phyloP scores from a whole-genome alignment of 495 filamentous ascomycete genomes.

The Geopyxis carbonaria region DNA sequence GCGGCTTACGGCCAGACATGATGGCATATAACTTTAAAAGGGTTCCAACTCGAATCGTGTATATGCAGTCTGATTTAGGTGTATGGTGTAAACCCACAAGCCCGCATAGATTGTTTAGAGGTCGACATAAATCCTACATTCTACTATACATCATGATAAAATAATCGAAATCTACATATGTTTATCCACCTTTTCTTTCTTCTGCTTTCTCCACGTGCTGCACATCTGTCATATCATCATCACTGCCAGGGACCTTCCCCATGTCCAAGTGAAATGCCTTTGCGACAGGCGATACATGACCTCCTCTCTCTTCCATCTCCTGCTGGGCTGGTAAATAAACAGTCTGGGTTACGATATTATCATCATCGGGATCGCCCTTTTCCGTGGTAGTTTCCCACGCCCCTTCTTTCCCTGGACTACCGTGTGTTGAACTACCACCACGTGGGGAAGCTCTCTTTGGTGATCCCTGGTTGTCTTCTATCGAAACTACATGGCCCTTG shows the following conservation, averaged over 20 bases:
- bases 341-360: slow-evolving; percentile 6
- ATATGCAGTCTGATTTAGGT: no score
- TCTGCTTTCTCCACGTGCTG: slow-evolving; percentile 15
- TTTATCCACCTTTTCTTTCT: not conserved
- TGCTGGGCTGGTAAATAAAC: slow-evolving; percentile 1
- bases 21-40: no score
- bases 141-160: no score
- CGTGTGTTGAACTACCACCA: slow-evolving; percentile 1
- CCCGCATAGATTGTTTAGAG: no score
- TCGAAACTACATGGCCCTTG: slow-evolving; percentile 1
- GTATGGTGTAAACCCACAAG: no score
- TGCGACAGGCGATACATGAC: slow-evolving; percentile 17
- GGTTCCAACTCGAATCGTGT: no score
- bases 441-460: slow-evolving; percentile 15
- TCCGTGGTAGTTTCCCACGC: slow-evolving; percentile 4
- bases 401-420: not conserved
- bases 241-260: slow-evolving; percentile 3
- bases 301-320: slow-evolving; percentile 18
- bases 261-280: slow-evolving; percentile 16
- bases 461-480: slow-evolving; percentile 10
- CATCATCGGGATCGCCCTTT: not conserved
- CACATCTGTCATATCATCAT: slow-evolving; percentile 20
- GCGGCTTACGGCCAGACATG: no score
- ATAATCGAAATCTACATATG: no score
- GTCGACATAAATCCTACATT: no score